Evolutionary conservation across 805 yeast species (phyloP).

Genomic region (Candida alai): DNA sequence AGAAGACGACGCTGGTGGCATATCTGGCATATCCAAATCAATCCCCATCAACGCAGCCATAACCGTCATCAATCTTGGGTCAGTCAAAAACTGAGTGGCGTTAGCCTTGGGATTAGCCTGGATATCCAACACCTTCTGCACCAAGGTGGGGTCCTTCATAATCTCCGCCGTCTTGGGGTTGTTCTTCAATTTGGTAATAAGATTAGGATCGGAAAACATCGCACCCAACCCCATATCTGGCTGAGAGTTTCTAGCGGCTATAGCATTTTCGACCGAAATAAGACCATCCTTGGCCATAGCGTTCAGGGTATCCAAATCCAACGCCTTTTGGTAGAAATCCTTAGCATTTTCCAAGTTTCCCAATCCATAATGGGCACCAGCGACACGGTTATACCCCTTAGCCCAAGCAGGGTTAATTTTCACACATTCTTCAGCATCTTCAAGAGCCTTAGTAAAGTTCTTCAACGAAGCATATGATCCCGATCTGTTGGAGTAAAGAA

Average conservation of each 20-base stretch:
- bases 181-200: slow-evolving; percentile 66
- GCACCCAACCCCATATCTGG: slow-evolving; percentile 76
- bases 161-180: slow-evolving; percentile 86
- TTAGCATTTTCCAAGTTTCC: slow-evolving; percentile 76
- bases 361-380: slow-evolving; percentile 88
- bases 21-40: slow-evolving; percentile 50
- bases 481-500: slow-evolving; percentile 88
- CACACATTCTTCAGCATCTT: slow-evolving; percentile 83
- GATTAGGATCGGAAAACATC: slow-evolving; percentile 75
- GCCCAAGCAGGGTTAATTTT: slow-evolving; percentile 86
- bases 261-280: slow-evolving; percentile 61
- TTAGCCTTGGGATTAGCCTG: slow-evolving; percentile 73
- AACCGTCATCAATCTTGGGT: slow-evolving; percentile 84
- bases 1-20: slow-evolving; percentile 13
- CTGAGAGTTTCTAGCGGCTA: slow-evolving; percentile 45
- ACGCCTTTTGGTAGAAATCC: slow-evolving; percentile 67
- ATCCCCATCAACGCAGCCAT: slow-evolving; percentile 85
- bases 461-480: slow-evolving; percentile 82
- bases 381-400: slow-evolving; percentile 91
- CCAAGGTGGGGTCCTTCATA: slow-evolving; percentile 84
- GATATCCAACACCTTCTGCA: slow-evolving; percentile 59
- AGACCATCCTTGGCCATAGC: slow-evolving; percentile 86
- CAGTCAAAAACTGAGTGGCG: slow-evolving; percentile 66
- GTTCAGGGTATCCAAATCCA: slow-evolving; percentile 75
- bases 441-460: slow-evolving; percentile 68